phyloP scores from a whole-genome alignment of 805 yeast species.

The Saccharomycopsis selenospora region DNA sequence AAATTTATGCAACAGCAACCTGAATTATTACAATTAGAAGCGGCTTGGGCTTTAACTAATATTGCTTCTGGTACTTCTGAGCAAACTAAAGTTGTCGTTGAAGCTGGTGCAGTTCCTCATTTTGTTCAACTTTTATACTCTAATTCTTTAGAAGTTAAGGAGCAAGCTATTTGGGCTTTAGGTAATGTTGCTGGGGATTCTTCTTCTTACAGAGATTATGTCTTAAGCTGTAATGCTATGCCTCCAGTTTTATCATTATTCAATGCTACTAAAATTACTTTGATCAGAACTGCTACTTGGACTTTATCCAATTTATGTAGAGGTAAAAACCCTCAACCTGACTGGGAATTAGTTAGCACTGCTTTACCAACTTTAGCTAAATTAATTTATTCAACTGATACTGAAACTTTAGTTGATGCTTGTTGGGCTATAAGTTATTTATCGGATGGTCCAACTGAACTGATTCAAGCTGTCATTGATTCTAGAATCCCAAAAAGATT shows the following conservation, averaged over 20 bases:
- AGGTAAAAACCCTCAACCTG: constrained; percentile 94
- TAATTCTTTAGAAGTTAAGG: constrained; percentile 83
- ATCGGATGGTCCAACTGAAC: constrained; percentile 86
- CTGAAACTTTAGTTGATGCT: constrained; percentile 92
- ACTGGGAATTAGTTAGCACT: constrained; percentile 79
- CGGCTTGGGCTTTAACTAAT: constrained; percentile 99
- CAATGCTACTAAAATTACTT: constrained; percentile 74
- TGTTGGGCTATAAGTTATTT: constrained; percentile 98
- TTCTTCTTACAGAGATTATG: constrained; percentile 81
- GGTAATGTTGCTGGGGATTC: constrained; percentile 99
- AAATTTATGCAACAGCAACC: constrained; percentile 77
- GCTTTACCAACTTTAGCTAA: constrained; percentile 90
- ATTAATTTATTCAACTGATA: constrained; percentile 82
- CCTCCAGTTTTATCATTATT: constrained; percentile 76
- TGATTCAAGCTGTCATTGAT: constrained; percentile 94
- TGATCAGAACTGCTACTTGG: constrained; percentile 97
- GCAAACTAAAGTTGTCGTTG: constrained; percentile 87
- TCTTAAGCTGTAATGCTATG: constrained; percentile 79
- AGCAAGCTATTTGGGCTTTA: constrained; percentile 98
- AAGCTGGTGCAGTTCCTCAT: constrained; percentile 87
- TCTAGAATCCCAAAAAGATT: constrained; percentile 91
- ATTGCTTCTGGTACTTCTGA: constrained; percentile 90
- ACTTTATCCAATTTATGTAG: constrained; percentile 93
- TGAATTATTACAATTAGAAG: constrained; percentile 88
- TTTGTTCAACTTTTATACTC: constrained; percentile 79